These are phyloP conservation scores for Mycosphaerella sp. DNA, from an alignment of 2,329 filamentous ascomycete species.

Conservation along the genomic window DNA sequence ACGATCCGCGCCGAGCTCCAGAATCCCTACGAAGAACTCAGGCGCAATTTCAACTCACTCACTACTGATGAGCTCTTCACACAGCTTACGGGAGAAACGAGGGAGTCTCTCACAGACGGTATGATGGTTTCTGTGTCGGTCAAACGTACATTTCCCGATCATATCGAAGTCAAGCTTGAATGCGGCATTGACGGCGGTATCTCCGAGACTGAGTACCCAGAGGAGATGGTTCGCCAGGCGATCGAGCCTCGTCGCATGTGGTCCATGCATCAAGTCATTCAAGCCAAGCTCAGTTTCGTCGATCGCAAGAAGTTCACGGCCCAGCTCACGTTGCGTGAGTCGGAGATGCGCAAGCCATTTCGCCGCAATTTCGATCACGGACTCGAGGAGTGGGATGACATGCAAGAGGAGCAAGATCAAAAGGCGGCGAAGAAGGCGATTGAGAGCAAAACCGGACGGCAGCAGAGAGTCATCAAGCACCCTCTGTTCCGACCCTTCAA, in stretches of 20 bases:
- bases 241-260: conserved; percentile 57
- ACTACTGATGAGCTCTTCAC: conserved; percentile 78
- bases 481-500: conserved; percentile 94
- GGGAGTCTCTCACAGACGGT: conserved; percentile 71
- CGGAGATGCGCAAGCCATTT: conserved; percentile 67
- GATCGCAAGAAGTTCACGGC: conserved; percentile 80
- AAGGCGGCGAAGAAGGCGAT: conserved; percentile 71
- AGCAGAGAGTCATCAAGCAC: conserved; percentile 94
- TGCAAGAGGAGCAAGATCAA: conserved; percentile 61
- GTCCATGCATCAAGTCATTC: conserved; percentile 72
- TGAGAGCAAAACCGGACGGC: conserved; percentile 74
- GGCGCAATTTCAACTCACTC: conserved; percentile 68
- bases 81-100: conserved; percentile 92
- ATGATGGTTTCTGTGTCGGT: conserved; percentile 92
- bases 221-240: conserved; percentile 52
- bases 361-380: conserved; percentile 64
- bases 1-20: conserved; percentile 92
- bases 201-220: conserved; percentile 73
- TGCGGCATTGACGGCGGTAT: conserved; percentile 89
- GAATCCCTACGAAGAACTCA: conserved; percentile 87
- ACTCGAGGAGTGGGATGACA: conserved; percentile 64
- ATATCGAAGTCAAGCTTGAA: conserved; percentile 88
- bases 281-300: conserved; percentile 79
- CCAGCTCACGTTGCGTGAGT: conserved; percentile 78
- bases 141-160: conserved; percentile 81